These are phyloP conservation scores for Puccinia novopanici DNA, from an alignment of 1,284 basidiomycete genomes.

Conservation along the genomic window DNA sequence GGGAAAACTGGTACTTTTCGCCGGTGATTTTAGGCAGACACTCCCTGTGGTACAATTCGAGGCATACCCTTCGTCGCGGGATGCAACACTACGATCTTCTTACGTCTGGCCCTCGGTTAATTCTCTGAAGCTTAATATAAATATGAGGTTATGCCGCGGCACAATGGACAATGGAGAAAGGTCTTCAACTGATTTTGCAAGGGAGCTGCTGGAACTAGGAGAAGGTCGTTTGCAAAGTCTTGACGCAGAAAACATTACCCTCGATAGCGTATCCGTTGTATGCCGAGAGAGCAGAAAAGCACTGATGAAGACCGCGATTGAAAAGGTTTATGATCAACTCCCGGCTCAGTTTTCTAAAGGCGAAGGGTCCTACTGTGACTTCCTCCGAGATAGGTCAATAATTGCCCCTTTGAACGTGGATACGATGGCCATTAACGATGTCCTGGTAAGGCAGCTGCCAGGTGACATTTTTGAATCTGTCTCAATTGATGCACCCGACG, in stretches of 20 bases:
- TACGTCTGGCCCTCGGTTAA: background rate
- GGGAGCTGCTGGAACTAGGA: too few relatives aligned
- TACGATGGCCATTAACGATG: background rate
- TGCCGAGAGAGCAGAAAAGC: too few relatives aligned
- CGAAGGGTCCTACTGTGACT: too few relatives aligned
- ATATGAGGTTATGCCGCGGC: background rate
- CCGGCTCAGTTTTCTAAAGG: too few relatives aligned
- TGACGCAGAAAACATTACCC: too few relatives aligned
- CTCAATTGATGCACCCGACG: background rate
- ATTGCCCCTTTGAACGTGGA: constrained; percentile 24
- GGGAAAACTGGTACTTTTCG: background rate
- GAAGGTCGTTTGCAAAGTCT: too few relatives aligned
- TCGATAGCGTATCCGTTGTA: too few relatives aligned
- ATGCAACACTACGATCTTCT: background rate
- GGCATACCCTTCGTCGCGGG: background rate
- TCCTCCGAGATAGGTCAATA: too few relatives aligned
- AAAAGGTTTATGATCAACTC: too few relatives aligned
- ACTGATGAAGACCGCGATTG: too few relatives aligned
- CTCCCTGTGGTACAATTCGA: background rate
- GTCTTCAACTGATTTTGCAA: too few relatives aligned
- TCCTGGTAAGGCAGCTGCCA: background rate
- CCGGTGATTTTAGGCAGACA: constrained; percentile 23
- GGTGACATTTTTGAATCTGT: too few relatives aligned
- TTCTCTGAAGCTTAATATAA: background rate
- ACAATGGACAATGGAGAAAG: background rate